Conservation (phyloP, 2,329 filamentous ascomycete species). For the Purpureocillium lavendulum region DNA sequence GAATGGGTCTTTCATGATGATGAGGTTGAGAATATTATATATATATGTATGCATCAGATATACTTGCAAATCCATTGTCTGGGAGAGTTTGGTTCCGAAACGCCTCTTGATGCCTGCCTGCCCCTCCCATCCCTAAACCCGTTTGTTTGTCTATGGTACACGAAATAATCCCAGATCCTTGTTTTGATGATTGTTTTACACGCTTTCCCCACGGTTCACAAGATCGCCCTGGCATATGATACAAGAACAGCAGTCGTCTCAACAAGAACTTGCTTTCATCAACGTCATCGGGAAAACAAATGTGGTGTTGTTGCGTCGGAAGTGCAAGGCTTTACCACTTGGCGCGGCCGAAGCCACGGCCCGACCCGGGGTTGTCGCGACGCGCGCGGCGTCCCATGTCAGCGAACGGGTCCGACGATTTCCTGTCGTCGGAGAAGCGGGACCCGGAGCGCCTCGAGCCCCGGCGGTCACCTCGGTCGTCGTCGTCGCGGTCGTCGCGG, state of each 20-base stretch:
- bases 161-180: neutral
- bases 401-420: slow-evolving; percentile 16
- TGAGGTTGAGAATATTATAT: neutral
- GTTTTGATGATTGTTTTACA: too few species aligned
- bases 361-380: slow-evolving; percentile 16
- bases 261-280: neutral
- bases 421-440: slow-evolving; percentile 5
- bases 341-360: slow-evolving; percentile 5
- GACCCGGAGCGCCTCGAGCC: slow-evolving; percentile 5
- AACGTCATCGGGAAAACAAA: neutral
- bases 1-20: too few species aligned
- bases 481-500: slow-evolving; percentile 6
- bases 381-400: slow-evolving; percentile 16
- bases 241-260: neutral
- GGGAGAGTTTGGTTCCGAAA: slow-evolving; percentile 1
- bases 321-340: slow-evolving; percentile 1
- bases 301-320: neutral
- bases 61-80: slow-evolving; percentile 1
- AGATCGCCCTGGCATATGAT: neutral
- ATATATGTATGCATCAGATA: neutral
- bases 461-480: slow-evolving; percentile 8
- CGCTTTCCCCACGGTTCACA: too few species aligned
- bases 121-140: neutral
- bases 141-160: neutral
- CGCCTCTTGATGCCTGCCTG: neutral